These are phyloP conservation scores for Citrullus colocynthis DNA, from an alignment of 306 rosid species.

Conservation along the genomic window DNA sequence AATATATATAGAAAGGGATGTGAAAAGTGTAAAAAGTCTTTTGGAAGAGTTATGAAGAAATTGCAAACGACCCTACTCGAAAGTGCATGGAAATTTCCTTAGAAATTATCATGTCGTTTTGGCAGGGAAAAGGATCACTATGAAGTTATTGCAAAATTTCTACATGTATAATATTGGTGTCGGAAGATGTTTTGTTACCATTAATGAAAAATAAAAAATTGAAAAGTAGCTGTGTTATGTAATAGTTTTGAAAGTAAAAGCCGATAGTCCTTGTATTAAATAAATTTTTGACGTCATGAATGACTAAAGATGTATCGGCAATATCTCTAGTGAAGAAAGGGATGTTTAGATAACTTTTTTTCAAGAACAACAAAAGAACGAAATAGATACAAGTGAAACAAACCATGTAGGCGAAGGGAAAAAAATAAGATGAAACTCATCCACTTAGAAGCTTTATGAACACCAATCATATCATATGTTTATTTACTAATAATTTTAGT, in stretches of 20 bases:
- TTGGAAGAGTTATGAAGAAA: background rate
- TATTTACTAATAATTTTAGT: too few species aligned
- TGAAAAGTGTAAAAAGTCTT: background rate
- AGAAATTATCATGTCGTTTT: background rate
- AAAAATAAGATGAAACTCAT: too few species aligned
- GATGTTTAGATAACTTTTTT: too few species aligned
- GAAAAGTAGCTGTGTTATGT: background rate
- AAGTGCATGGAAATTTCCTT: slow-evolving; percentile 1
- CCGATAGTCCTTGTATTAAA: background rate
- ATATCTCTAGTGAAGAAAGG: too few species aligned
- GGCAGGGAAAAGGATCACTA: background rate
- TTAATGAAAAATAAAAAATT: background rate
- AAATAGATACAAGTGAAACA: too few species aligned
- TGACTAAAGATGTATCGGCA: too few species aligned
- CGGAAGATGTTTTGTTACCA: background rate
- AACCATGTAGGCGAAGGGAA: too few species aligned
- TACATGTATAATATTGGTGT: background rate
- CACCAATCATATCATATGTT: too few species aligned
- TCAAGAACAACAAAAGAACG: too few species aligned
- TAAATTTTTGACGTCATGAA: too few species aligned
- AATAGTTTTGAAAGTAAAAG: background rate
- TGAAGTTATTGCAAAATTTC: background rate
- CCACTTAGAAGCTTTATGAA: too few species aligned
- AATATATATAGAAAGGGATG: background rate
- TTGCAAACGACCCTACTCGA: background rate